Evolutionary conservation across 805 yeast genomes (phyloP), one percentile per base, ranked within the genome.

Genomic region (Starmerella geochares): DNA sequence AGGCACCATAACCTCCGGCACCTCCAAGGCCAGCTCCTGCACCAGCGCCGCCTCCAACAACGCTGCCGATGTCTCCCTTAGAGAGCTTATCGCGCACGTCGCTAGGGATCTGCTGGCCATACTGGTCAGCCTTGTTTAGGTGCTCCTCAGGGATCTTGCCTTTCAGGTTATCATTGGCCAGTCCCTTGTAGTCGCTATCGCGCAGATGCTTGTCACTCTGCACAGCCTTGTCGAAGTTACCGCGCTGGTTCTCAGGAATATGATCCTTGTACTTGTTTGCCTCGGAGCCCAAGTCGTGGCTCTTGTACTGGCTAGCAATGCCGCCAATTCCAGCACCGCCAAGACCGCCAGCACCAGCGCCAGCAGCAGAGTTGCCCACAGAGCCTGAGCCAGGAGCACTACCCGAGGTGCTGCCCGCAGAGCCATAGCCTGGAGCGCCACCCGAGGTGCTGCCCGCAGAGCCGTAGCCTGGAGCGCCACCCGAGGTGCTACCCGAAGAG

Each of bases 351-450:
- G 48, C 47, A 29, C 39, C 50, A 20, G 43, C 38, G 17, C 35
- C 54, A 19, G 45, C 40, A 27, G 62, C 62, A 21, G 53, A 54
- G n/a, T 59, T 28, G 32, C 43, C 54, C n/a, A 49, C 41, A n/a
- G 45, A 36, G 3, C 39, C 39, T 23, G 35, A 27, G 13, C 24
- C 49, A 27, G 29, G 29, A 11, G 10, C 29, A 27, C 29, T 11
- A 27, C 29, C 29, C 8, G 29, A 27, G 29, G 29, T 27, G 29
- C 29, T 27, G 11, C 29, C 29, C 29, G 29, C 16, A 29, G 37
- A 33, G 13, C 21, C 37, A n/a, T n/a, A 17, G 51, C 35, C 46
- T n/a, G 44, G 11, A 17, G 41, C 50, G 21, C 11, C 14, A 33
- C 33, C 42, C 24, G 25, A 32, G 40, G n/a, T 28, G 13, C 20